A percentile compares a stretch with the other conserved stretches of the same genome.
Evolutionary conservation across 257 asterid genomes (phyloP).

Genomic region (Solanum pinnatisectum): DNA sequence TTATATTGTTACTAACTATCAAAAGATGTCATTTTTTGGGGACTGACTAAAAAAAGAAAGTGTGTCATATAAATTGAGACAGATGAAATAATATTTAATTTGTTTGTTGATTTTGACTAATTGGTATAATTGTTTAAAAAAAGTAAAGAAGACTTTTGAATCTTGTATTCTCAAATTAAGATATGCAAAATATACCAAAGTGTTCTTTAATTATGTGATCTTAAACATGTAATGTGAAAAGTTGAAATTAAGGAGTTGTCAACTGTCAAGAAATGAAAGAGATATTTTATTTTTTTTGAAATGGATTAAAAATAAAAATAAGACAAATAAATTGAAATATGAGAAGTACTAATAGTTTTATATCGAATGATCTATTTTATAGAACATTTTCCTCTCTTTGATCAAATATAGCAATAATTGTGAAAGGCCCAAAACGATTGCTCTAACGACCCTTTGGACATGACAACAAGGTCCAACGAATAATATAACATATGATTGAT

Average conservation of each 20-base stretch:
- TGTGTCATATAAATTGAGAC: no score
- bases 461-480: neutral
- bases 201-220: no score
- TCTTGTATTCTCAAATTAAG: neutral
- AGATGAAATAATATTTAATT: neutral
- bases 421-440: neutral
- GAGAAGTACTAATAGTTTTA: neutral
- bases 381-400: neutral
- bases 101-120: neutral
- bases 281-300: no score
- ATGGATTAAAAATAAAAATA: neutral
- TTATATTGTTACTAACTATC: no score
- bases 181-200: neutral
- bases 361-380: neutral
- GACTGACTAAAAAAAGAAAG: neutral
- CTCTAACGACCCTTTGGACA: neutral
- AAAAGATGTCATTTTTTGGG: neutral
- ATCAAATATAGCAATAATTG: neutral
- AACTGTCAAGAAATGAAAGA: neutral
- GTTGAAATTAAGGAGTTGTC: neutral
- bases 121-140: no score
- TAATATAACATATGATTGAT: neutral
- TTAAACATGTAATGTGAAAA: no score
- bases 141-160: no score
- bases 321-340: neutral